Conservation (phyloP, 2,329 filamentous ascomycete species). For the Alternaria sp. region DNA sequence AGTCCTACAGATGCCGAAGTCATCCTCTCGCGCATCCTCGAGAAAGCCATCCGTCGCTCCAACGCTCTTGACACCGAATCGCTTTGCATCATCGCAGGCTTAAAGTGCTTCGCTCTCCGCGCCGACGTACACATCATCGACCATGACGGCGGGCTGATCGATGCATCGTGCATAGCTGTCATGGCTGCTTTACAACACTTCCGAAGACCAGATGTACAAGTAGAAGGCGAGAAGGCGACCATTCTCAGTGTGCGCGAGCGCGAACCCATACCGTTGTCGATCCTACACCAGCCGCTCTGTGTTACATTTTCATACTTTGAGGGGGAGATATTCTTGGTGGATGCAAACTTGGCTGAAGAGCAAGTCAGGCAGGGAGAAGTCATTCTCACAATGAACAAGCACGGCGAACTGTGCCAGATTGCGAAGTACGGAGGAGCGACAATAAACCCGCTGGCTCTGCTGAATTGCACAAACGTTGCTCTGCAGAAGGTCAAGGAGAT, state of each 20-base stretch:
- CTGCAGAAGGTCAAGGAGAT: constrained; percentile 81
- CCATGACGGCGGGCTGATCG: constrained; percentile 88
- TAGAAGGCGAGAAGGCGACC: constrained; percentile 82
- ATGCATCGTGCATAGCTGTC: constrained; percentile 83
- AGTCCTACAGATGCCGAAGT: constrained; percentile 83
- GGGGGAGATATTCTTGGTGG: constrained; percentile 73
- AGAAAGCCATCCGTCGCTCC: constrained; percentile 92
- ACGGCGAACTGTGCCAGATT: constrained; percentile 89
- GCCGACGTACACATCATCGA: constrained; percentile 91
- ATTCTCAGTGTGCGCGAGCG: constrained; percentile 85
- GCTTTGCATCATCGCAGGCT: constrained; percentile 86
- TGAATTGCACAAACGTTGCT: constrained; percentile 78
- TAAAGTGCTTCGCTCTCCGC: constrained; percentile 89
- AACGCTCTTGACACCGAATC: constrained; percentile 94
- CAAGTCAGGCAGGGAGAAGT: constrained; percentile 75
- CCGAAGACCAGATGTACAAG: constrained; percentile 84
- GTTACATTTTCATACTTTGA: constrained; percentile 88
- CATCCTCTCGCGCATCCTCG: constrained; percentile 83
- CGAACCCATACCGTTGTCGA: constrained; percentile 86
- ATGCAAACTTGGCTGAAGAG: constrained; percentile 76
- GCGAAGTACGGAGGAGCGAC: constrained; percentile 87
- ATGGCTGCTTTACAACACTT: constrained; percentile 91
- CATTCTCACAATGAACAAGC: constrained; percentile 84
- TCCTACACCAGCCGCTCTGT: constrained; percentile 91
- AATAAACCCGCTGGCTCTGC: constrained; percentile 77